Percentiles rank a stretch among this genome's conserved stretches.
phyloP scores from a whole-genome alignment of 805 yeast species.

The Hanseniaspora meyeri region DNA sequence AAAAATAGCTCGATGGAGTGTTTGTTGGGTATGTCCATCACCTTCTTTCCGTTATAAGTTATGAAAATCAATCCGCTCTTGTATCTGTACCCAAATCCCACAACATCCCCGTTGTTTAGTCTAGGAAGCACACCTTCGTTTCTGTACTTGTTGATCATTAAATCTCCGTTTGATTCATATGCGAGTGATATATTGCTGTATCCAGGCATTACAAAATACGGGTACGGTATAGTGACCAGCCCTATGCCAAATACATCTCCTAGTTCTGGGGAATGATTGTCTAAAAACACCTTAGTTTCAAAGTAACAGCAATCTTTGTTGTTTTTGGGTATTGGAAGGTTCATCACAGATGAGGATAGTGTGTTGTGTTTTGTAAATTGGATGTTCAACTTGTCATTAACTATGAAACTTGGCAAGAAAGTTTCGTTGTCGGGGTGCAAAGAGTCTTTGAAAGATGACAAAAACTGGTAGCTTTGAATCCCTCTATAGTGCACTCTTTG shows the following conservation, averaged over 20 bases:
- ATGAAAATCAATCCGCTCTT: slow-evolving; percentile 76
- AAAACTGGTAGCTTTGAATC: slow-evolving; percentile 26
- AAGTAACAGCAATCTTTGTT: slow-evolving; percentile 60
- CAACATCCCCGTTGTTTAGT: slow-evolving; percentile 72
- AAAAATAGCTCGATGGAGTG: slow-evolving; percentile 36
- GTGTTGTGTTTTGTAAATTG: slow-evolving; percentile 24
- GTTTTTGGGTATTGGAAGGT: slow-evolving; percentile 29
- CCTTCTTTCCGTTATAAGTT: slow-evolving; percentile 84
- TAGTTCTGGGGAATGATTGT: slow-evolving; percentile 17
- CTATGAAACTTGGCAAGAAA: slow-evolving; percentile 27
- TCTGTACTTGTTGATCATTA: slow-evolving; percentile 47
- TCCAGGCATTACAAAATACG: slow-evolving; percentile 66
- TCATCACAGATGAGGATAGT: slow-evolving; percentile 27
- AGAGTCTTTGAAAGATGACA: slow-evolving; percentile 28
- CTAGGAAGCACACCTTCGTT: slow-evolving; percentile 32
- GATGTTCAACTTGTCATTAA: slow-evolving; percentile 28
- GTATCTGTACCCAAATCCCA: slow-evolving; percentile 81
- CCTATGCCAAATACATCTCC: slow-evolving; percentile 50
- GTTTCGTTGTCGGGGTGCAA: slow-evolving; percentile 23
- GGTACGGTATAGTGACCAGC: slow-evolving; percentile 59
- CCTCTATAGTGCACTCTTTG: slow-evolving; percentile 28
- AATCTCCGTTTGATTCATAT: slow-evolving; percentile 60
- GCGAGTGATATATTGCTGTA: slow-evolving; percentile 56
- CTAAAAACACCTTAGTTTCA: slow-evolving; percentile 42
- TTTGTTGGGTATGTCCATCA: slow-evolving; percentile 69